Evolutionary conservation across 2,329 filamentous ascomycete genomes (phyloP), one percentile per base, ranked within the genome.

Genomic region (Aspergillus flavus): DNA sequence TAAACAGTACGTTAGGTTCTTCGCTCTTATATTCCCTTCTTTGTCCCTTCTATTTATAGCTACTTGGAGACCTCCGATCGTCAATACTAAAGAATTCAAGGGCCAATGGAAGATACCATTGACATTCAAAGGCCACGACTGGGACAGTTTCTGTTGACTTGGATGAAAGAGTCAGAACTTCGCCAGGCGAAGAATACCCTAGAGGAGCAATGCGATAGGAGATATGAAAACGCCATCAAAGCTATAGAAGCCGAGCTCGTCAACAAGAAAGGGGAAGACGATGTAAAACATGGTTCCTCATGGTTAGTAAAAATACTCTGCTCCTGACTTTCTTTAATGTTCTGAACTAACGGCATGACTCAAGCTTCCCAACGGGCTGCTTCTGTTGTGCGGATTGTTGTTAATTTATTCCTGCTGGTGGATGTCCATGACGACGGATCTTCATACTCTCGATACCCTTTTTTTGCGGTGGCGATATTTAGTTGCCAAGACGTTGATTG

Each of bases 71-170:
- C 36, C 34, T 41, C 21, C 52, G 21, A 55, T 55, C 21, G n/a
- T 55, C 52, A 55, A 16, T 55, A 55, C 52, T 55, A 55, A 55
- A 55, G 9, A 39, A 19, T 26, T 11, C 4, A 12, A 55, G 52
- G 52, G 9, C 32, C 52, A 39, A 39, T 59, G 57, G 57, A 50
- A 28, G 57, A 28, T 39, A 21, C 30, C 11, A 50, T 59, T 50
- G 48, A 59, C 12, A 43, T 59, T n/a, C 45, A 59, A 4, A 39
- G 57, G 16, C 57, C 57, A 36, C 45, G 36, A 6, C 36, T 59
- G 16, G 57, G 57, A 26, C 45, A 59, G 32, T 59, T 59, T 19
- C 57, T 50, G 19, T 41, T 59, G 57, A 59, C 57, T 11, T 59
- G 57, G 57, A 34, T 59, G 57, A 50, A 48, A 6, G 57, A 46